Evolutionary conservation across 2,329 filamentous ascomycete species (phyloP).

Genomic region (Claviceps paspali): DNA sequence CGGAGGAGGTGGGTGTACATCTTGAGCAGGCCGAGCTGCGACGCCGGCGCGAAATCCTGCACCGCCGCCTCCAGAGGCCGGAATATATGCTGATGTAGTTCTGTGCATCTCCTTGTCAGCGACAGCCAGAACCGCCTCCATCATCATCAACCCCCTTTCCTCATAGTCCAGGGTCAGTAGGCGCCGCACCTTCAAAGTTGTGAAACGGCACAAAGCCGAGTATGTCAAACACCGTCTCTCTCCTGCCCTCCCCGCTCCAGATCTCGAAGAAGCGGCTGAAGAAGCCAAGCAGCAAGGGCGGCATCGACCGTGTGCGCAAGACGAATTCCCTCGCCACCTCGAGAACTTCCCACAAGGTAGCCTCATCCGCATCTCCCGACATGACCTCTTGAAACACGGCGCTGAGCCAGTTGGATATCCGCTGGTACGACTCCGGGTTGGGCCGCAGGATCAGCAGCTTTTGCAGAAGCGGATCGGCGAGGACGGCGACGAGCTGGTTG

Average conservation of each 20-base stretch:
- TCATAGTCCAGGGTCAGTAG: not conserved
- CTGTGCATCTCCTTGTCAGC: slow-evolving; percentile 18
- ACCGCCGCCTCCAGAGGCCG: slow-evolving; percentile 34
- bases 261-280: slow-evolving; percentile 35
- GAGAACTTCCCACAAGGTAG: slow-evolving; percentile 37
- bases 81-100: slow-evolving; percentile 33
- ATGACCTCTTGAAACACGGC: slow-evolving; percentile 41
- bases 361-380: slow-evolving; percentile 32
- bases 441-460: slow-evolving; percentile 57
- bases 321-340: slow-evolving; percentile 41
- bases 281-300: slow-evolving; percentile 32
- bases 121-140: no score
- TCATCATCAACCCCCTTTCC: no score
- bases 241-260: slow-evolving; percentile 48
- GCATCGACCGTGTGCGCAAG: slow-evolving; percentile 36
- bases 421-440: slow-evolving; percentile 31
- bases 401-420: slow-evolving; percentile 44
- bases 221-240: slow-evolving; percentile 39
- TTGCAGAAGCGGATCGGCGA: slow-evolving; percentile 63
- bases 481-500: slow-evolving; percentile 63
- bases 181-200: slow-evolving; percentile 37
- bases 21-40: slow-evolving; percentile 43
- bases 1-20: slow-evolving; percentile 55
- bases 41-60: slow-evolving; percentile 31
- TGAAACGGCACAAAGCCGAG: slow-evolving; percentile 39